Base-by-base conservation (phyloP, 352 stramenopile species). In the Phytophthora sp. region DNA sequence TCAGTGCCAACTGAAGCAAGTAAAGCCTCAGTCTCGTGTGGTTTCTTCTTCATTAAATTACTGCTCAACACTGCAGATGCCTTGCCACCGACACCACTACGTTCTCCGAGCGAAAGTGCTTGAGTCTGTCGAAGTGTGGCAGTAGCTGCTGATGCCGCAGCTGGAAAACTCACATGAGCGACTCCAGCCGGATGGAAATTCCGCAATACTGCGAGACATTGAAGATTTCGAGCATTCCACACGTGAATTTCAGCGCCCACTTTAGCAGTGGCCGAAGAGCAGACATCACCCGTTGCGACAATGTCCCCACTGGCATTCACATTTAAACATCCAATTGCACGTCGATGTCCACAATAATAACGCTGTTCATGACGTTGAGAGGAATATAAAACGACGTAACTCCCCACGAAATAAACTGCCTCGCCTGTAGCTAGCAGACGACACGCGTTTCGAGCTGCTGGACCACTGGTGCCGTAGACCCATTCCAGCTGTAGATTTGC, bases 371-470 rank as follows among this genome's bases (percentile, higher is more conserved):
- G 87, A 13, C 65, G 56, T 21, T 67, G 54, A 4, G 71, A 67
- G n/a, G 73, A 82, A 69, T 93, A 93, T 16, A 95, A 73, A 15
- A 95, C 74, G 9, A 78, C 87, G 42, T 89, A 90, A 41, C 87
- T 91, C 26, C 81, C 87, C 2, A 93, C 82, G 12, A 85, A 75
- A 63, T 93, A 94, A 11, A 90, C 86, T 0, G 84, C 60, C 31
- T 94, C 84, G 4, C 86, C 77, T 4, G 73, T 86, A 27, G 49
- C 52, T 23, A 91, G 36, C 18, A 89, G 77, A 0, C 73, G 75
- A 20, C 84, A 79, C 0, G 79, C 69, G 50, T 90, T 87, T 15
- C 87, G 73, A 2, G 55, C 60, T 7, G 71, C 76, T 18, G 79
- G 54, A 4, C 77, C 80, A 5, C 76, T 71, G 20, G 83, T 88